Percentiles rank a stretch among this genome's conserved stretches.
Conservation (phyloP, 2,329 filamentous ascomycete species). For the Colletotrichum tabaci region DNA sequence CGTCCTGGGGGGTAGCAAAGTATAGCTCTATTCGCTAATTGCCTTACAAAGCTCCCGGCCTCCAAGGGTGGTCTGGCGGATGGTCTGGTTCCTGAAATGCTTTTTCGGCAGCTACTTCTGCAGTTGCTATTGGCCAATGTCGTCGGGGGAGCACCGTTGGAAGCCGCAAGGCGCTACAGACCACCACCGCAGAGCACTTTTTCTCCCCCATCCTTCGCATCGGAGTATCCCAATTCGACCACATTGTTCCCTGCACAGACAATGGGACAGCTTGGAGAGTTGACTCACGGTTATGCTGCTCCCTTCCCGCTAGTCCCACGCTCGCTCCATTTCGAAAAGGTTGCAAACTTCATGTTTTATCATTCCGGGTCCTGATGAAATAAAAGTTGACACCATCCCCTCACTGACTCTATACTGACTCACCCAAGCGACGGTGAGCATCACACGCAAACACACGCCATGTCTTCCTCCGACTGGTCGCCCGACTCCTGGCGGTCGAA, state of each 20-base stretch:
- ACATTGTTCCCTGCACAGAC: slow-evolving; percentile 25
- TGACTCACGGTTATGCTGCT: slow-evolving; percentile 24
- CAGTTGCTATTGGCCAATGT: slow-evolving; percentile 29
- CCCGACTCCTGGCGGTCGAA: slow-evolving; percentile 82
- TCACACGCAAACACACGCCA: slow-evolving; percentile 7
- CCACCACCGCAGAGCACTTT: slow-evolving; percentile 22
- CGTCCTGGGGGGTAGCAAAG: slow-evolving; percentile 2
- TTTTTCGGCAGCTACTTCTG: slow-evolving; percentile 13
- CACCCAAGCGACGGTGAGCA: not conserved
- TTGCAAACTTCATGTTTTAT: not conserved
- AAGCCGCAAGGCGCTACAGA: slow-evolving; percentile 17
- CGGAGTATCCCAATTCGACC: slow-evolving; percentile 29
- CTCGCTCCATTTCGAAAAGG: not conserved
- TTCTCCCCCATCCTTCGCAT: slow-evolving; percentile 18
- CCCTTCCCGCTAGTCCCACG: not conserved
- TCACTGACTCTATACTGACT: not conserved
- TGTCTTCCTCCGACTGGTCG: slow-evolving; percentile 60
- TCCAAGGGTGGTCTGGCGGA: slow-evolving; percentile 19
- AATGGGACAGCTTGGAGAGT: slow-evolving; percentile 12
- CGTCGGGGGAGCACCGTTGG: slow-evolving; percentile 15
- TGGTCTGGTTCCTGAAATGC: slow-evolving; percentile 35
- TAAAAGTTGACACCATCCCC: not conserved
- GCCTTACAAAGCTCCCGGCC: not conserved
- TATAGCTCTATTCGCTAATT: slow-evolving; percentile 20
- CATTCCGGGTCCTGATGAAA: not conserved